These are phyloP conservation scores for Phascolomyces articulosus DNA, from an alignment of 371 early-diverging fungal species.

Conservation along the genomic window DNA sequence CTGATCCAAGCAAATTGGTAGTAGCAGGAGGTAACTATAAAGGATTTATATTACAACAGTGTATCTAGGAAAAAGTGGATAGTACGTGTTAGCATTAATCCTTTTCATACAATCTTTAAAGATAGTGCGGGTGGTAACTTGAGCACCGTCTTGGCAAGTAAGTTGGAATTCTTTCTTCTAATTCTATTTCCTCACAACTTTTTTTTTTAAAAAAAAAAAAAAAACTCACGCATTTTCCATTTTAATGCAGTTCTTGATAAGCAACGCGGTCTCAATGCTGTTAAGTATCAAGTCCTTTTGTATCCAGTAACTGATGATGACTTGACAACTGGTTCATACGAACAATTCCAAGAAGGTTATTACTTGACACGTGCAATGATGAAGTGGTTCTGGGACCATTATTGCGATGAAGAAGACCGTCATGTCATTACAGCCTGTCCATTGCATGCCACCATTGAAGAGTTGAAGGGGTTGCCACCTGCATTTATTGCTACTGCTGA, in stretches of 20 bases:
- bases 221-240: not conserved
- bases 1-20: conserved; percentile 24
- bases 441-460: conserved; percentile 22
- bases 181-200: no score
- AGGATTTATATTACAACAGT: no score
- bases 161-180: not conserved
- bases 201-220: no score
- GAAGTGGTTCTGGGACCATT: conserved; percentile 35
- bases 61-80: no score
- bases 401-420: conserved; percentile 16
- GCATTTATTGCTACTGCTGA: conserved; percentile 40
- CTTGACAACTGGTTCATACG: conserved; percentile 28
- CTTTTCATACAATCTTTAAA: no score
- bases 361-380: conserved; percentile 26
- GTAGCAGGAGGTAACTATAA: conserved; percentile 18
- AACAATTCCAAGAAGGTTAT: conserved; percentile 20
- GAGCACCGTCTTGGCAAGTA: conserved; percentile 22
- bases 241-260: conserved; percentile 29
- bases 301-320: conserved; percentile 29
- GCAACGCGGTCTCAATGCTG: conserved; percentile 18
- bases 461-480: conserved; percentile 30
- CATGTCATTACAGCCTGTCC: conserved; percentile 17
- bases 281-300: conserved; percentile 28
- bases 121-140: conserved; percentile 44
- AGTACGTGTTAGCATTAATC: no score